phyloP scores from a whole-genome alignment of 345 rosid genomes.

The Linum trigynum region DNA sequence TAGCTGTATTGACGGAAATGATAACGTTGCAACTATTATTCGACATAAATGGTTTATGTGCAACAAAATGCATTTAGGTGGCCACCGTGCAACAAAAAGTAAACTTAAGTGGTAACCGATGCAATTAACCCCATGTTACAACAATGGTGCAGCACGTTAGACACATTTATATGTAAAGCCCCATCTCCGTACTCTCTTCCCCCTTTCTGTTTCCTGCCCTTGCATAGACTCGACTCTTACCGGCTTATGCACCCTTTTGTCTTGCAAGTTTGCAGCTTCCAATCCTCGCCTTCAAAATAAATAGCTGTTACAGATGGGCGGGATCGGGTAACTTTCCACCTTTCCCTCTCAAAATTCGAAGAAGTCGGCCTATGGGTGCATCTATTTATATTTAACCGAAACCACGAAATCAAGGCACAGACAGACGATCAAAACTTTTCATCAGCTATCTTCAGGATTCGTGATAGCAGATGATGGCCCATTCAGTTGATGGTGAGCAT shows the following conservation, averaged over 20 bases:
- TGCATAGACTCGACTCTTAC: too few relatives aligned
- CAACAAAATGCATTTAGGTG: too few relatives aligned
- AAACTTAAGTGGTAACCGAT: too few relatives aligned
- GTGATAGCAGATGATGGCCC: conserved; percentile 10
- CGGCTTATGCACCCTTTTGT: background rate
- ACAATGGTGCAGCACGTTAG: too few relatives aligned
- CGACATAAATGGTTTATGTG: too few relatives aligned
- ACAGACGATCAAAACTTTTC: conserved; percentile 16
- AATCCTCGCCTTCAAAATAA: conserved; percentile 21
- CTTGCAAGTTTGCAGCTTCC: conserved; percentile 12
- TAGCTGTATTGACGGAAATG: too few relatives aligned
- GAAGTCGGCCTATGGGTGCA: conserved; percentile 10
- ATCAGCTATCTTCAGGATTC: conserved; percentile 26
- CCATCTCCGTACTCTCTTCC: too few relatives aligned
- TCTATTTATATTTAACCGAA: conserved; percentile 5
- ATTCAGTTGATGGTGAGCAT: conserved; percentile 20
- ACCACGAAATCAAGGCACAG: conserved; percentile 12
- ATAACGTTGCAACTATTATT: too few relatives aligned
- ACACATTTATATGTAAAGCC: too few relatives aligned
- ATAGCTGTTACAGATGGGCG: conserved; percentile 18
- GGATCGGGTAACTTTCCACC: conserved; percentile 44
- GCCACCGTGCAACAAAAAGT: too few relatives aligned
- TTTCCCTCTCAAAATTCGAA: conserved; percentile 17
- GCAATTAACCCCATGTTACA: too few relatives aligned
- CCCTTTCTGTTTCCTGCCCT: too few relatives aligned